Evolutionary conservation across 106 monocot genomes (phyloP), one percentile per base, ranked within the genome.

Genomic region (Gastrodia elata): DNA sequence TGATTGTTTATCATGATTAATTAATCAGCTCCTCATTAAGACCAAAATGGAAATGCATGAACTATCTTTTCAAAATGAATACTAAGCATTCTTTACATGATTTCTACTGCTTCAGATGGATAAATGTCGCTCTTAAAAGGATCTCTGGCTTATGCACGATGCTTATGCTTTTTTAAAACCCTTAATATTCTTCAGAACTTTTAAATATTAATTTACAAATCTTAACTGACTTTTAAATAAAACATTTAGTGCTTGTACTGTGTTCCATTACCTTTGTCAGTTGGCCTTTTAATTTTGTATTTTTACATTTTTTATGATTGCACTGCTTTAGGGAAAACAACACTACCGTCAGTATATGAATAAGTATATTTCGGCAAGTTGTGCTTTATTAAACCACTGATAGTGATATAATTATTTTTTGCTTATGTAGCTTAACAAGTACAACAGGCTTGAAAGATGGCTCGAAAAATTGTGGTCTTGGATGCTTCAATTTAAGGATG

Each of bases 391-490:
- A 18, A 67, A 64, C 64, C 2, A 10, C 3, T 36, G 36, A 26
- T 69, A 26, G 40, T 69, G 40, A 69, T 24, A 69, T 25, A 7
- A 18, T 69, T 22, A 20, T 69, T 69, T 69, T 77, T 77, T 34
- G 48, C n/a, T 40, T 37, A 59, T 76, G 70, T 77, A 94, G 94
- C 73, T 91, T 80, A 80, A 72, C 48, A 38, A 69, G 34, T 80
- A 71, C 77, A 78, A 80, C 76, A 78, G 59, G 46, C 64, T 87
- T 43, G 91, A 83, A 46, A 74, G 80, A 56, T 95, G 91, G 91
- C 77, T 95, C 37, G 91, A 95, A 75, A 85, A 91, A 72, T 80
- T 89, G 65, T 91, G 91, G 91, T 43, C 73, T 37, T 89, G 91
- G 88, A 82, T 87, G 85, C 52, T 87, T 16, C 83, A 76, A 74